A percentile compares a stretch with the other conserved stretches of the same genome.
Conservation (phyloP, 352 stramenopile species). For the Pythium rishiriense region DNA sequence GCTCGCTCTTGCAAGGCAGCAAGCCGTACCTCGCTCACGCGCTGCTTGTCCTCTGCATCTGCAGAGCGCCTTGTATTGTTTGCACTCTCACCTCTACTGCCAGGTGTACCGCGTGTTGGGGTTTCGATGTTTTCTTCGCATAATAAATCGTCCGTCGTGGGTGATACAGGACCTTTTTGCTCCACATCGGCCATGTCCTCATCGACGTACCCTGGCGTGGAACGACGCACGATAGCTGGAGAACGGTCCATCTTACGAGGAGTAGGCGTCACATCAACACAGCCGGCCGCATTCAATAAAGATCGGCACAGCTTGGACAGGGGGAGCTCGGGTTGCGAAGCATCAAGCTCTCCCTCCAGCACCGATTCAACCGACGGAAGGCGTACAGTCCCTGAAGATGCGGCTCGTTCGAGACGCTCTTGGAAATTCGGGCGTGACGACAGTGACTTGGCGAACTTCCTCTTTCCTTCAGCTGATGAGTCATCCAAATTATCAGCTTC, state of each 20-base stretch:
- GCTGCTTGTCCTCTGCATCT: constrained; percentile 6
- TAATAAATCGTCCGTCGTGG: constrained; percentile 48
- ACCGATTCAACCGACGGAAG: constrained; percentile 42
- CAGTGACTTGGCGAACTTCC: background rate
- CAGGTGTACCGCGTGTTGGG: constrained; percentile 1
- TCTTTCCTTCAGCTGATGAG: constrained; percentile 1
- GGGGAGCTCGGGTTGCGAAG: constrained; percentile 6
- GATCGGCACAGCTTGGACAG: constrained; percentile 57
- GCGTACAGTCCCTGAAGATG: background rate
- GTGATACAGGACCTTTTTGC: constrained; percentile 29
- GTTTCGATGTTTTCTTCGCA: constrained; percentile 73
- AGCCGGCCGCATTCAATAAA: constrained; percentile 46
- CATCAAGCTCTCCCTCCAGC: constrained; percentile 34
- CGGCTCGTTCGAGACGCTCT: constrained; percentile 38
- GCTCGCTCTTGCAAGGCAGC: constrained; percentile 66
- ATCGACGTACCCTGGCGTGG: background rate
- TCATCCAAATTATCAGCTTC: constrained; percentile 2
- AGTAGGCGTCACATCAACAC: constrained; percentile 40
- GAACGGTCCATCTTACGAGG: constrained; percentile 14
- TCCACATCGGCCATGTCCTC: background rate
- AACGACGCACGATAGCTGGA: background rate
- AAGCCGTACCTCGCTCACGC: constrained; percentile 12
- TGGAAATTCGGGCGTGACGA: constrained; percentile 35
- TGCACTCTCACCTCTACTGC: constrained; percentile 2
- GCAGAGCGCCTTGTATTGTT: background rate